A percentile compares a stretch with the other conserved stretches of the same genome.
These are phyloP conservation scores for Pyropia haitanensis DNA, from an alignment of 23 red algal genomes.

Conservation along the genomic window DNA sequence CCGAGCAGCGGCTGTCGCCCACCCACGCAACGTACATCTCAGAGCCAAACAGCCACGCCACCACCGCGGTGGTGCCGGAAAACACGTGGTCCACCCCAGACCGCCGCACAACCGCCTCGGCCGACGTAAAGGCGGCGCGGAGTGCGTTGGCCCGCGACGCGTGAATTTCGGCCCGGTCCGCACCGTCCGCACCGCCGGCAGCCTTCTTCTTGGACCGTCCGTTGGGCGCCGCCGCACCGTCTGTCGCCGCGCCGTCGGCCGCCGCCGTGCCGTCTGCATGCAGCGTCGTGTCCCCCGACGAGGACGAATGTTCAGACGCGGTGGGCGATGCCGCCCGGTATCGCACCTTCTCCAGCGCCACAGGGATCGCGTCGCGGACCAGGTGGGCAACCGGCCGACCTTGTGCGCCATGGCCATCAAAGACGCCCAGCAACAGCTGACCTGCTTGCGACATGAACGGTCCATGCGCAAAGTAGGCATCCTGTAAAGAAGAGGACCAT, in stretches of 20 bases:
- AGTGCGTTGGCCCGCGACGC: slow-evolving; percentile 5
- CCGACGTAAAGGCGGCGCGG: slow-evolving; percentile 18
- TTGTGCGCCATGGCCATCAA: slow-evolving; percentile 59
- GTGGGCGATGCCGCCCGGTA: no score
- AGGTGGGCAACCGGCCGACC: slow-evolving; percentile 48
- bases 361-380: slow-evolving; percentile 33
- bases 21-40: slow-evolving; percentile 74
- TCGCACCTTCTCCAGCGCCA: neutral
- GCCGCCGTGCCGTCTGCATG: no score
- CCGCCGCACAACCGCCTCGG: slow-evolving; percentile 14
- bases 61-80: slow-evolving; percentile 83
- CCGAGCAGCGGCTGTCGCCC: slow-evolving; percentile 70
- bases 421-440: slow-evolving; percentile 55
- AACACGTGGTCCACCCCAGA: slow-evolving; percentile 61
- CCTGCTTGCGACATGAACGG: slow-evolving; percentile 18
- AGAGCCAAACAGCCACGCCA: slow-evolving; percentile 55
- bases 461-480: slow-evolving; percentile 37
- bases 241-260: no score
- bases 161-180: no score
- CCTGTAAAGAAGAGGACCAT: neutral
- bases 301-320: no score
- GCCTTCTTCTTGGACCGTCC: no score
- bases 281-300: no score
- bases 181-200: no score
- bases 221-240: no score